These are phyloP conservation scores for Colletotrichum tanaceti DNA, from an alignment of 2,329 filamentous ascomycete species.

Conservation along the genomic window DNA sequence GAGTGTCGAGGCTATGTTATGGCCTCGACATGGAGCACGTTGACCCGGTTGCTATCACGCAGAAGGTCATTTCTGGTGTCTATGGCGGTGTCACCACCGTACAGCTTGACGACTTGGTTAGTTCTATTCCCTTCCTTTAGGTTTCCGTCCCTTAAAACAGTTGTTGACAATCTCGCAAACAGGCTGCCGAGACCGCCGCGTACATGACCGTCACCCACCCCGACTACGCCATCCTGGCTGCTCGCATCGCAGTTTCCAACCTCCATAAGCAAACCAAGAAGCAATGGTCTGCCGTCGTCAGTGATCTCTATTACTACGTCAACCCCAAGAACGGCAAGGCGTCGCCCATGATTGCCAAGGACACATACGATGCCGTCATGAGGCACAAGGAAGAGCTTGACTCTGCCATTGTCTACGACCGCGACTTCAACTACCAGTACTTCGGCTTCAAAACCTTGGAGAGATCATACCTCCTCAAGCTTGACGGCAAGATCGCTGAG, in stretches of 20 bases:
- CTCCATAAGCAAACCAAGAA: slow-evolving; percentile 99
- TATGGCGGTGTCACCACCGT: slow-evolving; percentile 98
- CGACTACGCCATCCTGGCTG: slow-evolving; percentile 98
- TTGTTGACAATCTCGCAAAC: slow-evolving; percentile 43
- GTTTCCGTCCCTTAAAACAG: not conserved
- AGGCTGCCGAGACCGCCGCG: slow-evolving; percentile 98
- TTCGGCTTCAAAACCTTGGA: slow-evolving; percentile 99
- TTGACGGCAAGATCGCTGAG: slow-evolving; percentile 96
- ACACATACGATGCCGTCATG: slow-evolving; percentile 93
- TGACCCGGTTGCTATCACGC: slow-evolving; percentile 96
- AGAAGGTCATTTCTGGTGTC: slow-evolving; percentile 99
- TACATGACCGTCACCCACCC: slow-evolving; percentile 99
- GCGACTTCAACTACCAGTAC: slow-evolving; percentile 99
- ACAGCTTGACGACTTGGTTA: slow-evolving; percentile 95
- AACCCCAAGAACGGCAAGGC: slow-evolving; percentile 88
- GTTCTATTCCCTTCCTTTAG: slow-evolving; percentile 49
- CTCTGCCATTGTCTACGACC: slow-evolving; percentile 98
- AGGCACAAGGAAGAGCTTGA: slow-evolving; percentile 97
- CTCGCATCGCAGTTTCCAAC: slow-evolving; percentile 98
- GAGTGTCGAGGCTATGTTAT: slow-evolving; percentile 97
- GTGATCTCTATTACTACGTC: slow-evolving; percentile 93
- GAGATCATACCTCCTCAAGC: slow-evolving; percentile 95
- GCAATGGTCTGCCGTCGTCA: slow-evolving; percentile 96
- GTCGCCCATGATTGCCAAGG: slow-evolving; percentile 94
- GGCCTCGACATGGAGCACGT: slow-evolving; percentile 94